Percentiles rank a stretch among this genome's conserved stretches.
Evolutionary conservation across 495 filamentous ascomycete species (phyloP).

Genomic region (Emericellopsis terricola): DNA sequence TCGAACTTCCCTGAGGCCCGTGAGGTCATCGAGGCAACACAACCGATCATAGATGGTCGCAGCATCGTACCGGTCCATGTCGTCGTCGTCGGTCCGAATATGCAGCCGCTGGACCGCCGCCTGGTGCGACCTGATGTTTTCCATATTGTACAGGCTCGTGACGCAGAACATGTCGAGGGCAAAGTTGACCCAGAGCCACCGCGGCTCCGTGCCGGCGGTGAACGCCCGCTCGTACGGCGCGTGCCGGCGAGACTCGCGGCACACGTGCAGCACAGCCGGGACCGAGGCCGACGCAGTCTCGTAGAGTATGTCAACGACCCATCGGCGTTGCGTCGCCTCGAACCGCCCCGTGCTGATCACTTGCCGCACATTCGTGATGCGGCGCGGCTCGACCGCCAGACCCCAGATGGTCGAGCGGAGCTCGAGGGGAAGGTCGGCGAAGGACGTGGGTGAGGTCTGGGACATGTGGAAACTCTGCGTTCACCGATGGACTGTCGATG

Average conservation of each 20-base stretch:
- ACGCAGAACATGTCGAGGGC: conserved; percentile 9
- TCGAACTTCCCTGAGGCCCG: not conserved
- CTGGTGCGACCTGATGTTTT: too few relatives aligned
- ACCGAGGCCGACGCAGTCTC: conserved; percentile 8
- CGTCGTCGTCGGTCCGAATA: too few relatives aligned
- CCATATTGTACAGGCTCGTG: too few relatives aligned
- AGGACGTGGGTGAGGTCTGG: too few relatives aligned
- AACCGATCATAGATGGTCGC: not conserved
- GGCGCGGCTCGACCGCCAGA: conserved; percentile 7
- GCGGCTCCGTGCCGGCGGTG: not conserved
- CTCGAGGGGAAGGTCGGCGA: conserved; percentile 7
- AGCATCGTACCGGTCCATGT: not conserved
- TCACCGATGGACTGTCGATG: too few relatives aligned
- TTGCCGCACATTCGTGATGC: conserved; percentile 8
- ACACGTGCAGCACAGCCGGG: conserved; percentile 8
- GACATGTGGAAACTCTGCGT: too few relatives aligned
- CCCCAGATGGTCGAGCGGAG: conserved; percentile 8
- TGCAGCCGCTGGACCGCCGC: too few relatives aligned
- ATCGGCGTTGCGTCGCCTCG: not conserved
- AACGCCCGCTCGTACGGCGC: conserved; percentile 2
- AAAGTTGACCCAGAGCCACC: conserved; percentile 11
- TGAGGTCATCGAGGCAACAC: not conserved
- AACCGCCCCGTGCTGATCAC: not conserved
- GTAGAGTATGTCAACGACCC: not conserved
- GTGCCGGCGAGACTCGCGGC: conserved; percentile 8